Percentiles rank a stretch among this genome's conserved stretches.
Conservation (phyloP, 139 green algal species). For the Pseudopediastrum boryanum region DNA sequence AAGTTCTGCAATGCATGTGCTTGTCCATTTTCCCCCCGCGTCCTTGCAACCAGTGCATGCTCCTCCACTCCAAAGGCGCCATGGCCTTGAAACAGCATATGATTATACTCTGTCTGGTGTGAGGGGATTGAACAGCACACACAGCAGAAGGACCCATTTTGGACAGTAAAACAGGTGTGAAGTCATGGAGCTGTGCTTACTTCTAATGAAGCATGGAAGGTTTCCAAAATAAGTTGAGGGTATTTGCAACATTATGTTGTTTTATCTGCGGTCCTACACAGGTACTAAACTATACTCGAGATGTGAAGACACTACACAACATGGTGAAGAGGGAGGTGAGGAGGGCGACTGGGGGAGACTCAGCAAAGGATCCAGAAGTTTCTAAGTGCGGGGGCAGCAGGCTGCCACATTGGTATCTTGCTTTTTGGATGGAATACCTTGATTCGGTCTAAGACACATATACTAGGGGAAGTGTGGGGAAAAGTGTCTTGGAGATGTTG, state of each 20-base stretch:
- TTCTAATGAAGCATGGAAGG: not conserved
- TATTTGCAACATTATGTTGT: no score
- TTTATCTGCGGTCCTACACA: not conserved
- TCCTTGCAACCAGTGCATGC: conserved; percentile 43
- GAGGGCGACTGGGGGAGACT: no score
- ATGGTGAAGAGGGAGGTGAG: conserved; percentile 25
- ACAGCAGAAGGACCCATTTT: not conserved
- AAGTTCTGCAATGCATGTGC: conserved; percentile 39
- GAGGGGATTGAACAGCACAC: conserved; percentile 26
- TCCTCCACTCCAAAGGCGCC: no score
- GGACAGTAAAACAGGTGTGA: not conserved
- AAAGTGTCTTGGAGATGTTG: not conserved
- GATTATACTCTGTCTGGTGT: not conserved
- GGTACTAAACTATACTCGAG: conserved; percentile 22
- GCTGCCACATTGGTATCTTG: not conserved
- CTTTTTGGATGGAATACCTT: not conserved
- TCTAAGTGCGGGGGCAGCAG: not conserved
- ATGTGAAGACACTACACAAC: conserved; percentile 16
- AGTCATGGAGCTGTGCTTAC: not conserved
- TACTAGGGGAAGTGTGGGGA: no score
- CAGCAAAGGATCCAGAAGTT: not conserved
- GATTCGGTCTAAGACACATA: not conserved
- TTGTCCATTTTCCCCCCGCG: not conserved
- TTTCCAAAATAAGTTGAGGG: no score
- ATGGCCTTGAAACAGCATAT: no score